Conservation (phyloP, 2,329 filamentous ascomycete species). For the Phoma sp. region DNA sequence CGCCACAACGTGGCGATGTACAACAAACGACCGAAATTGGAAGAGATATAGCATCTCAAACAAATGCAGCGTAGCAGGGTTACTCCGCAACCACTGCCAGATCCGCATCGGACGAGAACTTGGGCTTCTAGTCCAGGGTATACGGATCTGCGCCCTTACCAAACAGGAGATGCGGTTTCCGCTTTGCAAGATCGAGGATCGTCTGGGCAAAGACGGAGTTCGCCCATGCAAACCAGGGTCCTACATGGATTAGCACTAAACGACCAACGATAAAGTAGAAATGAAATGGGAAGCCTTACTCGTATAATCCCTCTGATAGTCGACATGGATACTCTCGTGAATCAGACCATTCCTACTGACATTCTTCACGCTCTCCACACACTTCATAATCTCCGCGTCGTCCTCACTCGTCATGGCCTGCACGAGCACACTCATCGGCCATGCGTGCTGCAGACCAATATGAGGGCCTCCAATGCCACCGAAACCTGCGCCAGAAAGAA, state of each 20-base stretch:
- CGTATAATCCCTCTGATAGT: slow-evolving; percentile 74
- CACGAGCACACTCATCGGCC: slow-evolving; percentile 94
- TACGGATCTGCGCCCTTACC: slow-evolving; percentile 62
- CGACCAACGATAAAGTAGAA: background rate
- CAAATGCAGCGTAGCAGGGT: background rate
- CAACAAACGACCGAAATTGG: background rate
- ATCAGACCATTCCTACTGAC: slow-evolving; percentile 80
- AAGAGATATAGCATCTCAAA: background rate
- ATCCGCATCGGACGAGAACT: background rate
- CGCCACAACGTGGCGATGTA: background rate
- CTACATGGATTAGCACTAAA: slow-evolving; percentile 41
- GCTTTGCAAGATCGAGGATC: slow-evolving; percentile 84
- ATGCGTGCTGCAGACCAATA: slow-evolving; percentile 87
- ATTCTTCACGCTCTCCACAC: slow-evolving; percentile 76
- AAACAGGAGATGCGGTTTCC: slow-evolving; percentile 90
- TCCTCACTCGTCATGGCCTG: slow-evolving; percentile 89
- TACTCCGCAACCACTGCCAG: background rate
- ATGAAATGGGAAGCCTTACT: slow-evolving; percentile 56
- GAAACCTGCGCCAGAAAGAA: slow-evolving; percentile 77
- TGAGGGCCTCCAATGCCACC: slow-evolving; percentile 86
- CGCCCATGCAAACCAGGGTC: slow-evolving; percentile 96
- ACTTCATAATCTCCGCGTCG: slow-evolving; percentile 80
- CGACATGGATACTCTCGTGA: slow-evolving; percentile 91
- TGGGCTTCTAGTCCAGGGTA: slow-evolving; percentile 19
- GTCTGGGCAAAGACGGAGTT: slow-evolving; percentile 96